Evolutionary conservation across 371 early-diverging fungal genomes (phyloP), one percentile per base, ranked within the genome.

Genomic region (Mortierella sp.): DNA sequence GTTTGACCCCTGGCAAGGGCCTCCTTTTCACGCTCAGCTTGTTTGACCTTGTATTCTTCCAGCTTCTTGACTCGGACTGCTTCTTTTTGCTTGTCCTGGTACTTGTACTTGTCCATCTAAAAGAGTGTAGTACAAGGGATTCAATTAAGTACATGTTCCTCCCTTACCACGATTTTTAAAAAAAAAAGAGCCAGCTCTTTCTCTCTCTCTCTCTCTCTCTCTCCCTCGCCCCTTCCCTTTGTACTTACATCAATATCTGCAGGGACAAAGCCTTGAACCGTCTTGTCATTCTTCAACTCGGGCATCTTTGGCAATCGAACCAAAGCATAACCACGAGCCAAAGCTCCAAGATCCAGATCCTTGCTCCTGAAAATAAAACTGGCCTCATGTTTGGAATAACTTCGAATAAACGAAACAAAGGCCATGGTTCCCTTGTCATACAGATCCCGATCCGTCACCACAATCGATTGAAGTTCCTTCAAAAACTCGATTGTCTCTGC

Each of bases 381-480:
- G 5, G 96, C 96, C 68, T 97, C 96, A 80, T 98, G 98, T 67
- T 98, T 97, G 3, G 91, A 87, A 74, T 98, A 98, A 16, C 94
- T 84, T 57, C 96, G 89, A 19, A 94, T 89, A 83, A 90, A 98
- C 1, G 94, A 93, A 4, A 96, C 96, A 82, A 97, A 98, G 0
- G 97, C 97, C 72, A 87, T 85, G n/a, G 91, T 86, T 23, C 93
- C 88, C 74, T 82, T 89, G 44, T 93, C 94, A 72, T 89, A 81
- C 43, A 93, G 67, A 61, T 93, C 94, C 46, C 96, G 85, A 71
- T 96, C 96, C 21, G 84, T 84, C 56, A 82, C 85, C 21, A 88
- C 87, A 46, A 90, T 81, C 23, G 81, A 64, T 23, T 88, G 83
- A 45, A 93, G 63, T 6, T 81, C 74, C 37, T 81, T 73, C 48